These are phyloP conservation scores for Fusarium neocosmosporiellum DNA, from an alignment of 2,329 filamentous ascomycete species.

Conservation along the genomic window DNA sequence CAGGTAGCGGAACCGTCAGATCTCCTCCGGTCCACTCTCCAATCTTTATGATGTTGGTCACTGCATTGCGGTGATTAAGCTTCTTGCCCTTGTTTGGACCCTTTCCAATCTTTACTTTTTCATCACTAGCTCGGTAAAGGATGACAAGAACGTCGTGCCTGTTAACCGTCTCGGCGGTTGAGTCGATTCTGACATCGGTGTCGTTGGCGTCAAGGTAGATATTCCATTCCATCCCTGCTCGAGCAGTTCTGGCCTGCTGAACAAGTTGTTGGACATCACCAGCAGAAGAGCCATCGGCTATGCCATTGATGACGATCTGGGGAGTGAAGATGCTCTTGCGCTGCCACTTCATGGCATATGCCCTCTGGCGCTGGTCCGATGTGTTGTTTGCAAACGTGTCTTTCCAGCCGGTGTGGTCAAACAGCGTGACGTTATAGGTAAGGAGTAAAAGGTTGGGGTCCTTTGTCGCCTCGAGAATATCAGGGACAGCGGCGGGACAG, in stretches of 20 bases:
- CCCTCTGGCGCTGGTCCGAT: slow-evolving; percentile 49
- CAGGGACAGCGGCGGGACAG: slow-evolving; percentile 48
- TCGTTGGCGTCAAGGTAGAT: not conserved
- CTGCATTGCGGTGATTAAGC: slow-evolving; percentile 47
- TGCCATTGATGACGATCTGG: slow-evolving; percentile 46
- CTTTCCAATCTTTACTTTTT: slow-evolving; percentile 46
- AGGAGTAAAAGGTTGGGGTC: slow-evolving; percentile 47
- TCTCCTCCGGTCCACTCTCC: slow-evolving; percentile 39
- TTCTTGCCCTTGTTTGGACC: slow-evolving; percentile 52
- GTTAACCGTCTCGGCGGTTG: not conserved
- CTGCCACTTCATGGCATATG: slow-evolving; percentile 47
- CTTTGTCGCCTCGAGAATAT: slow-evolving; percentile 44
- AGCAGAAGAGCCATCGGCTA: not conserved
- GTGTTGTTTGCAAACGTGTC: slow-evolving; percentile 44
- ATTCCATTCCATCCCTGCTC: not conserved
- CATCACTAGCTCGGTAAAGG: slow-evolving; percentile 21
- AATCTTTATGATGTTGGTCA: slow-evolving; percentile 47
- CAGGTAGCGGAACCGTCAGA: not conserved
- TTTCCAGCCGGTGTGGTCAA: slow-evolving; percentile 49
- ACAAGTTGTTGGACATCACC: not conserved
- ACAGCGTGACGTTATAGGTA: slow-evolving; percentile 50
- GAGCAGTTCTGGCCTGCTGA: not conserved
- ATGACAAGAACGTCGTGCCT: not conserved
- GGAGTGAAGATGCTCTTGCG: slow-evolving; percentile 48
- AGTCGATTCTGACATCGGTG: not conserved